Base-by-base conservation (phyloP, 2,329 filamentous ascomycete genomes). In the Graphiopsis chlorocephala region DNA sequence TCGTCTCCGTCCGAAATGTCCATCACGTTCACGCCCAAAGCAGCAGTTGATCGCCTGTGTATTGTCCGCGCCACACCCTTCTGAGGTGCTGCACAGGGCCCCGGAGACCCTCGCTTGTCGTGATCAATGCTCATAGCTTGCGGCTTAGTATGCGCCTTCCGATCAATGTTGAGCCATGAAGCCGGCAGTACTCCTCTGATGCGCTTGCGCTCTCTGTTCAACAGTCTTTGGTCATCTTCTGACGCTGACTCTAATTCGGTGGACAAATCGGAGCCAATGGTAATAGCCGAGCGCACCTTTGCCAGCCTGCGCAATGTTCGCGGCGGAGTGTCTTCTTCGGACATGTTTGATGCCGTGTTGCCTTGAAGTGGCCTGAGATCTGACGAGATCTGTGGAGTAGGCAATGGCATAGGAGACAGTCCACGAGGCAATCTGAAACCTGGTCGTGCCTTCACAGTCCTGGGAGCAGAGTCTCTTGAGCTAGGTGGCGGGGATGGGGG, bases 141-240 rank as follows among this genome's bases (percentile, higher is more conserved):
- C 10, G 28, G 55, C 28, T 28, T 26, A 25, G 63, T 65, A 38
- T 71, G 71, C 17, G 70, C 66, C 45, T 79, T 74, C n/a, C 73
- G 71, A 65, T 83, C 81, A 29, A 83, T 76, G 59, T 77, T 80
- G 59, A 83, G 69, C 80, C 81, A 83, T 1, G 81, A 83, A 31
- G 81, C 81, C 28, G 81, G 81, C 20, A 83, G 70, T 8, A 83
- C 81, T 14, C 81, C 81, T 71, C 74, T 80, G 56, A 83, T 83
- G 42, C 76, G 77, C 62, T 75, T 79, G 11, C 74, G 72, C 47
- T 78, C 77, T 35, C 73, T 68, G 50, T 69, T 70, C 14, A 82
- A 63, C 12, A 71, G 74, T 6, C 65, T 68, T 17, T 77, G 72
- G 28, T 70, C 73, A 6, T 73, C 69, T 48, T 77, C 75, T 4